Evolutionary conservation across 192 early-diverging fungal genomes (phyloP).

Genomic region (Geranomyces variabilis): DNA sequence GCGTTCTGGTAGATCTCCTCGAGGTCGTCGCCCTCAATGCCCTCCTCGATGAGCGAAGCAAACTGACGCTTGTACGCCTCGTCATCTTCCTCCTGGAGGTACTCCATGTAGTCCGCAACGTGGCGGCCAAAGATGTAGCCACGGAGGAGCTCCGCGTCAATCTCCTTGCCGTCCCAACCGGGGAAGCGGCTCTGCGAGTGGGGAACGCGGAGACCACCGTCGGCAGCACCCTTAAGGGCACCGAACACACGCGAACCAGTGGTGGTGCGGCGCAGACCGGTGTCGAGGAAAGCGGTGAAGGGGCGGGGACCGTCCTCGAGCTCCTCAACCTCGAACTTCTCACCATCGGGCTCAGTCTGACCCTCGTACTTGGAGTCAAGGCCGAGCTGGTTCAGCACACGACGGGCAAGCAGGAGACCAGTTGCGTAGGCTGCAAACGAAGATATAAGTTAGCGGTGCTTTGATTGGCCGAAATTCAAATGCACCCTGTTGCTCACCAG

Average conservation of each 20-base stretch:
- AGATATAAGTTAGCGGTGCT: not conserved
- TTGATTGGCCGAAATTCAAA: not conserved
- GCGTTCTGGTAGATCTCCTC: constrained; percentile 94
- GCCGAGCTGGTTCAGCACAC: constrained; percentile 91
- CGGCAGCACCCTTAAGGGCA: constrained; percentile 97
- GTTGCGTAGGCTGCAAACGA: constrained; percentile 83
- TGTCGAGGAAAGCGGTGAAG: constrained; percentile 98
- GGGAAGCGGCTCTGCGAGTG: constrained; percentile 97
- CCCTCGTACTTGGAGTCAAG: constrained; percentile 97
- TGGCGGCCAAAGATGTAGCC: constrained; percentile 98
- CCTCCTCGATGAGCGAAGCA: constrained; percentile 87
- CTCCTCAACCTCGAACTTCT: constrained; percentile 83
- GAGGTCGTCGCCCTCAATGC: constrained; percentile 83
- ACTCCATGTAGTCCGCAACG: constrained; percentile 97
- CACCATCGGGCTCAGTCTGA: constrained; percentile 88
- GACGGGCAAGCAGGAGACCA: constrained; percentile 95
- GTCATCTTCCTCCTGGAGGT: constrained; percentile 98
- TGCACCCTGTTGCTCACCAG: constrained; percentile 38
- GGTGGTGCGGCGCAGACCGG: constrained; percentile 95
- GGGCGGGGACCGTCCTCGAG: constrained; percentile 88
- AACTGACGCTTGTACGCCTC: constrained; percentile 97
- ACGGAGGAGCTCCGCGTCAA: constrained; percentile 90
- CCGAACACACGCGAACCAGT: constrained; percentile 97
- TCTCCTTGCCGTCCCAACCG: constrained; percentile 89
- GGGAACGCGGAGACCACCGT: constrained; percentile 97